A percentile compares a stretch with the other conserved stretches of the same genome.
Conservation (phyloP, 768 basidiomycete species). For the button mushroom (Agaricus bisporus) region DNA sequence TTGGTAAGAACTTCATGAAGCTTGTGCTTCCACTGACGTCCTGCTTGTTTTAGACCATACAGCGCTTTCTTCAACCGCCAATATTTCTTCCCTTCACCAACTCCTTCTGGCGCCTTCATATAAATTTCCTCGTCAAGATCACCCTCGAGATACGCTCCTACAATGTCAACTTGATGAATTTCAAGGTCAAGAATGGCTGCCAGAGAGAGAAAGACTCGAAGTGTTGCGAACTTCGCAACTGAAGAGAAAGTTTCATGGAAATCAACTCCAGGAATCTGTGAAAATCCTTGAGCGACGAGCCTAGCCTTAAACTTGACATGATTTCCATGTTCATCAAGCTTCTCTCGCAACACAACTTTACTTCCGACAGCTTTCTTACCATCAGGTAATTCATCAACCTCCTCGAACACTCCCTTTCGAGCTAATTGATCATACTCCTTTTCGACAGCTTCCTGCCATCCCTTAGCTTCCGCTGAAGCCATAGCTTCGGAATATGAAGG, state of each 20-base stretch:
- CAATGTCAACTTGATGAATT: slow-evolving; percentile 16
- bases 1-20: slow-evolving; percentile 7
- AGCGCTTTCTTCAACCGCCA: slow-evolving; percentile 12
- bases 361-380: slow-evolving; percentile 16
- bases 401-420: slow-evolving; percentile 8
- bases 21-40: slow-evolving; percentile 22
- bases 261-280: slow-evolving; percentile 26
- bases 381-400: slow-evolving; percentile 3
- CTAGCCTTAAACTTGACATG: slow-evolving; percentile 18
- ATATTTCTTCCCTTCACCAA: slow-evolving; percentile 8
- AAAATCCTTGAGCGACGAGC: slow-evolving; percentile 20
- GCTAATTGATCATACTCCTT: slow-evolving; percentile 9
- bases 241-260: slow-evolving; percentile 27
- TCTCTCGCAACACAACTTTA: slow-evolving; percentile 17
- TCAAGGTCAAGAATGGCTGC: not conserved
- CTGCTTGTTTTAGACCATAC: slow-evolving; percentile 30
- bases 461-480: not conserved
- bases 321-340: slow-evolving; percentile 16
- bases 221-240: slow-evolving; percentile 15
- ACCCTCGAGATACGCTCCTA: slow-evolving; percentile 21
- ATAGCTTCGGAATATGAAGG: not conserved
- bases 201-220: slow-evolving; percentile 13
- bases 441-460: slow-evolving; percentile 14
- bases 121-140: slow-evolving; percentile 22
- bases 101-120: slow-evolving; percentile 17